A percentile compares a stretch with the other conserved stretches of the same genome.
Conservation (phyloP, 331 rosid genomes). For the Erythrophleum ivorense region DNA sequence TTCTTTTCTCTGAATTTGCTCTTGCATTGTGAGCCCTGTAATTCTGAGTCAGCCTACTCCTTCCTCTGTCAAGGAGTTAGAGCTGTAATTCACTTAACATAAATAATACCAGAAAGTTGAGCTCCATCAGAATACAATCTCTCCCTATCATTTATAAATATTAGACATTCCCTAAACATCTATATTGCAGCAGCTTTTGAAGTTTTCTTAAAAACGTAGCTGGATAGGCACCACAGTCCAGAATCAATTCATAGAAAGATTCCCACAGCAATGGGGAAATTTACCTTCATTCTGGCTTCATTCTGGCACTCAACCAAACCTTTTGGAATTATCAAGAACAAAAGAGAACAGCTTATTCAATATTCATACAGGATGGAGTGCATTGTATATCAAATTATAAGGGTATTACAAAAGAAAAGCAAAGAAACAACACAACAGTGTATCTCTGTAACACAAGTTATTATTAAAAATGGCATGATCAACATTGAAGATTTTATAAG, state of each 20-base stretch:
- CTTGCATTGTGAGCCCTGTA: no score
- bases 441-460: conserved; percentile 47
- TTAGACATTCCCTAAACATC: neutral
- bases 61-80: no score
- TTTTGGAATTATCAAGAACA: neutral
- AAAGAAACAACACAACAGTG: conserved; percentile 33
- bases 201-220: neutral
- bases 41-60: no score
- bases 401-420: conserved; percentile 23
- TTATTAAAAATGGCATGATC: conserved; percentile 43
- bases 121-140: neutral
- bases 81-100: no score
- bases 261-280: conserved; percentile 16
- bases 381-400: conserved; percentile 22
- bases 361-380: conserved; percentile 19
- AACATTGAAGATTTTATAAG: conserved; percentile 42
- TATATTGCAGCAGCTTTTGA: neutral
- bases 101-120: no score
- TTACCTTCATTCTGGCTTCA: neutral
- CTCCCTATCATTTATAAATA: neutral
- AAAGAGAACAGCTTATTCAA: conserved; percentile 21
- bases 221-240: no score
- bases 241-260: neutral
- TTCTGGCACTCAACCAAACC: conserved; percentile 17
- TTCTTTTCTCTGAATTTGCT: no score